Percentiles rank a stretch among this genome's conserved stretches.
These are phyloP conservation scores for Verticillium isaacii DNA, from an alignment of 2,329 filamentous ascomycete species.

Conservation along the genomic window DNA sequence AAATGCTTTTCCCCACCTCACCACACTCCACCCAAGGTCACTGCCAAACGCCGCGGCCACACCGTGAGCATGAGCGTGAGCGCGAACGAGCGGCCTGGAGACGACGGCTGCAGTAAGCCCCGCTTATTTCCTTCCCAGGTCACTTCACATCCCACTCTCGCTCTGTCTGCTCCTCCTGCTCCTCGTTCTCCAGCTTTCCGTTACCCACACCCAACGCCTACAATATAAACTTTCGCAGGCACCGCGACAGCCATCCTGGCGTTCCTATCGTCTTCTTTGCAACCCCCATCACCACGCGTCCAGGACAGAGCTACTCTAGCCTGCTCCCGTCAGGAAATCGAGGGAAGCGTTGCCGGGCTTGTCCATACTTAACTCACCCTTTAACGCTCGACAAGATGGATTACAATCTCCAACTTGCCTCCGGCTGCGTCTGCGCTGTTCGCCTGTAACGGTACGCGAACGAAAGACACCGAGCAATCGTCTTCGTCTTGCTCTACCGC, in stretches of 20 bases:
- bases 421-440: constrained; percentile 10
- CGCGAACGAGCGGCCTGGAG: too few species aligned
- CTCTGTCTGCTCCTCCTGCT: background rate
- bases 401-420: constrained; percentile 13
- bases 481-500: background rate
- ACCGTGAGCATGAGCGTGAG: background rate
- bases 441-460: constrained; percentile 9
- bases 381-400: constrained; percentile 13
- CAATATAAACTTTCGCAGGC: background rate
- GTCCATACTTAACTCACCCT: background rate
- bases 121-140: background rate
- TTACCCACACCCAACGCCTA: background rate
- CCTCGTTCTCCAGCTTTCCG: background rate
- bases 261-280: background rate
- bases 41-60: background rate
- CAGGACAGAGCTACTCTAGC: background rate
- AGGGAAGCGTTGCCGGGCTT: background rate
- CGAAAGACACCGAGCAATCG: background rate
- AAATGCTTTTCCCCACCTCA: background rate
- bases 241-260: background rate
- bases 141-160: background rate
- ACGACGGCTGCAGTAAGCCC: background rate
- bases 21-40: background rate
- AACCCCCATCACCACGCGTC: background rate
- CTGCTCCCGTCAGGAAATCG: background rate